Percentiles rank a stretch among this genome's conserved stretches.
phyloP scores from a whole-genome alignment of 805 yeast genomes.

The Candida caryicola region DNA sequence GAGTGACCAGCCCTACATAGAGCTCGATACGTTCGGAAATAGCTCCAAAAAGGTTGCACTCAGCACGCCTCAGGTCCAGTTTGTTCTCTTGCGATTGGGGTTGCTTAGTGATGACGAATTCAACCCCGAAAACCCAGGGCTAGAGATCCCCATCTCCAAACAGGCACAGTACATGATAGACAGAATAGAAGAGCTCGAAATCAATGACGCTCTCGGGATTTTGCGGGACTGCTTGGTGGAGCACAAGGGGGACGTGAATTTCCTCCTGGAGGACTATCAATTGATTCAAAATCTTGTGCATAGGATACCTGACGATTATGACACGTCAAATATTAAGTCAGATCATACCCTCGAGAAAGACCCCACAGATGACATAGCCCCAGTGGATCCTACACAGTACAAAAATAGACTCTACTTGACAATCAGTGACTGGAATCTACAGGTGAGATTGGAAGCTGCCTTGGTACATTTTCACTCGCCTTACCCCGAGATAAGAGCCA shows the following conservation, averaged over 20 bases:
- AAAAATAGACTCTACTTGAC: conserved; percentile 9
- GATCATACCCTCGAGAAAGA: conserved; percentile 2
- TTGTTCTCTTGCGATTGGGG: conserved; percentile 10
- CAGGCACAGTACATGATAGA: conserved; percentile 26
- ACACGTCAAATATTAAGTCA: not conserved
- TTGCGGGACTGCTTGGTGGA: conserved; percentile 36
- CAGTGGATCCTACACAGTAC: conserved; percentile 1
- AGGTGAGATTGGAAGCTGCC: conserved; percentile 42
- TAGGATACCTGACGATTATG: conserved; percentile 17
- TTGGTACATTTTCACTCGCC: conserved; percentile 48
- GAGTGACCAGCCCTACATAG: not conserved
- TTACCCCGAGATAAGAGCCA: conserved; percentile 65
- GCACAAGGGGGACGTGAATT: conserved; percentile 35
- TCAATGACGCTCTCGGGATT: conserved; percentile 27
- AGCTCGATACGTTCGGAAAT: not conserved
- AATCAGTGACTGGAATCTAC: conserved; percentile 28
- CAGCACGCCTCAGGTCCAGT: not conserved
- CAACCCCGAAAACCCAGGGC: not conserved
- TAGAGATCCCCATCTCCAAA: conserved; percentile 3
- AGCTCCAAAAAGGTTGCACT: not conserved
- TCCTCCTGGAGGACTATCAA: conserved; percentile 31
- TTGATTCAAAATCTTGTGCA: conserved; percentile 27
- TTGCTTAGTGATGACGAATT: conserved; percentile 11
- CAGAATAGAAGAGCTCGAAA: conserved; percentile 22
- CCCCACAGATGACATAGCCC: not conserved